phyloP scores from a whole-genome alignment of 1,284 basidiomycete genomes.

The Ustanciosporium gigantosporum region DNA sequence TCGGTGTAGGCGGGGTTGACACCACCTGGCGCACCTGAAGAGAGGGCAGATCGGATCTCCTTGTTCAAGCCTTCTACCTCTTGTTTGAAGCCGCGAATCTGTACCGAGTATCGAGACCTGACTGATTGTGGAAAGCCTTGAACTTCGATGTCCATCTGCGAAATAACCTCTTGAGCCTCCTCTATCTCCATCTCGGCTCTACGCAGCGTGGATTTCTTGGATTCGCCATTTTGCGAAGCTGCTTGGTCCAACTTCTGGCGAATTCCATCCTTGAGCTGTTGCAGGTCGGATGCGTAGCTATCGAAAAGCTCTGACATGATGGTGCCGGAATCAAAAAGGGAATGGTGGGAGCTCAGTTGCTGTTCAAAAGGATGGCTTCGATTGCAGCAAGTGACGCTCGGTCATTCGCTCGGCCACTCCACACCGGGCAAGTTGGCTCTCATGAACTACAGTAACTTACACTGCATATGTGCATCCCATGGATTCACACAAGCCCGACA shows the following conservation, averaged over 20 bases:
- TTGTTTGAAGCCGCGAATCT: constrained; percentile 45
- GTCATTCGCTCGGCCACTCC: no score
- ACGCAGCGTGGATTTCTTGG: constrained; percentile 78
- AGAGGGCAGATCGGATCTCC: constrained; percentile 22
- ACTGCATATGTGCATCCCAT: no score
- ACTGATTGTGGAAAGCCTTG: constrained; percentile 80
- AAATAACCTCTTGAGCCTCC: constrained; percentile 91
- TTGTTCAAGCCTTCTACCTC: constrained; percentile 46
- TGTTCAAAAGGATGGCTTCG: no score
- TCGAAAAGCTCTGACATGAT: constrained; percentile 59
- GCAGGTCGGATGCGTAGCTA: constrained; percentile 57
- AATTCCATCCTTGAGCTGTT: constrained; percentile 48
- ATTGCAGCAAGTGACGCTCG: no score
- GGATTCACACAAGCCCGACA: no score
- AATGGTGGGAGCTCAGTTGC: no score
- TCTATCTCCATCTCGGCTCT: constrained; percentile 93
- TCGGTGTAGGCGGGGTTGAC: constrained; percentile 22
- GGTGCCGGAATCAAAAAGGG: not conserved
- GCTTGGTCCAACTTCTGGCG: constrained; percentile 35
- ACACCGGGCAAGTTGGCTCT: no score
- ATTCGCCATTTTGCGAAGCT: constrained; percentile 65
- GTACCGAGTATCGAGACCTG: constrained; percentile 41
- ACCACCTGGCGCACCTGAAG: constrained; percentile 8
- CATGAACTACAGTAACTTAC: no score
- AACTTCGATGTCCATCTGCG: constrained; percentile 99